A percentile compares a stretch with the other conserved stretches of the same genome.
Conservation (phyloP, 345 rosid species). For the Gossypium australe region DNA sequence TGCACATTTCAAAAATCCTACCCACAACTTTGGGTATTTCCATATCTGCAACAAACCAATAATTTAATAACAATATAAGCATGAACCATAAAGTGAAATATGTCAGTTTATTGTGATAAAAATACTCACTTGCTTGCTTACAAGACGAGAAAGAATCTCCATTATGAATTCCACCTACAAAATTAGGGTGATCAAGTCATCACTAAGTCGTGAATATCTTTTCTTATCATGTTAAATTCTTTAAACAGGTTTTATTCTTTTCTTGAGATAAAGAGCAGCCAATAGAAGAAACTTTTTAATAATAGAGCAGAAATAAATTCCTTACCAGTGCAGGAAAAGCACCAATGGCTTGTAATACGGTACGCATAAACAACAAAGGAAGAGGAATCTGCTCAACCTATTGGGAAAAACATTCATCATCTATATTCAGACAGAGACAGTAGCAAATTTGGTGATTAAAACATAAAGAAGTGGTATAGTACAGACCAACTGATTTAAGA, state of each 20-base stretch:
- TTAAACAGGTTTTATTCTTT: not conserved
- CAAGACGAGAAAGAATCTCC: constrained; percentile 95
- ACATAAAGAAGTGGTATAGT: constrained; percentile 2
- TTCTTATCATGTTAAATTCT: not conserved
- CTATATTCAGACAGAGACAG: constrained; percentile 3
- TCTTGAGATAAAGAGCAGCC: not conserved
- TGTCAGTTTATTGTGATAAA: constrained; percentile 10
- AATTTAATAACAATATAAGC: not conserved
- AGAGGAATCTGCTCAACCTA: constrained; percentile 99
- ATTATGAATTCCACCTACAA: constrained; percentile 81
- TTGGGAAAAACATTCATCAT: constrained; percentile 23
- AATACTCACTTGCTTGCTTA: constrained; percentile 77
- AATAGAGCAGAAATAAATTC: constrained; percentile 3
- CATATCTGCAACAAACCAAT: constrained; percentile 63
- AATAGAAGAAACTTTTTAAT: not conserved
- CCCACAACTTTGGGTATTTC: constrained; percentile 98
- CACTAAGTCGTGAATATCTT: constrained; percentile 1
- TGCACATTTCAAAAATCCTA: constrained; percentile 94
- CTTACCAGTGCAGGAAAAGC: constrained; percentile 94
- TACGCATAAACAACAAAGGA: constrained; percentile 97
- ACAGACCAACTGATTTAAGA: constrained; percentile 93
- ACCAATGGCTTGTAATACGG: constrained; percentile 92
- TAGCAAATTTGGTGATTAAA: constrained; percentile 7
- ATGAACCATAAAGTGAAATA: not conserved
- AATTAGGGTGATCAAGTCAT: constrained; percentile 16